phyloP scores from a whole-genome alignment of 352 stramenopile genomes.

The Peronospora destructor region DNA sequence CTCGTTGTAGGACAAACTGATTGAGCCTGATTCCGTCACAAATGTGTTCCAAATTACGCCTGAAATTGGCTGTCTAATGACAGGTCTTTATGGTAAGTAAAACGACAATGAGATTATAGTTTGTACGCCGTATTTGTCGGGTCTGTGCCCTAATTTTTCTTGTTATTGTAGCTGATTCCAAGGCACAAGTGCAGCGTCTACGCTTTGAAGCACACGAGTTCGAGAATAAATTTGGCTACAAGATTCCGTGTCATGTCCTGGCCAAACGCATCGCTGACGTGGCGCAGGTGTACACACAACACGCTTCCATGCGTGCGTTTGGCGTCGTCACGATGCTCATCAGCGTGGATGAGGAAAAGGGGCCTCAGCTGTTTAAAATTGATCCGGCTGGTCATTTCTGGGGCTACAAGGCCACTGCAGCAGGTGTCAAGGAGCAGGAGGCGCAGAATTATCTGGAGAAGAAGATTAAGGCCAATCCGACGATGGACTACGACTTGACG shows the following conservation, averaged over 20 bases:
- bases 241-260: slow-evolving; percentile 91
- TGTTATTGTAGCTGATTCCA: slow-evolving; percentile 67
- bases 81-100: slow-evolving; percentile 77
- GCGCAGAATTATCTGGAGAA: slow-evolving; percentile 99
- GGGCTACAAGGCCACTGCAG: slow-evolving; percentile 90
- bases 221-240: slow-evolving; percentile 95
- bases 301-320: slow-evolving; percentile 92
- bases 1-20: slow-evolving; percentile 79
- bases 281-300: slow-evolving; percentile 93
- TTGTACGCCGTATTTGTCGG: neutral
- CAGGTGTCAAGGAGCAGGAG: slow-evolving; percentile 96
- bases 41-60: slow-evolving; percentile 96
- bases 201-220: slow-evolving; percentile 97
- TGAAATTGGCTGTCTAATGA: slow-evolving; percentile 94
- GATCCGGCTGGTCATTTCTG: slow-evolving; percentile 98
- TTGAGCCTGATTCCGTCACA: slow-evolving; percentile 93
- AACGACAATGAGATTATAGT: neutral
- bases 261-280: slow-evolving; percentile 97
- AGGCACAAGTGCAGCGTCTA: slow-evolving; percentile 91
- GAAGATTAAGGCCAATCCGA: slow-evolving; percentile 88
- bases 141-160: neutral
- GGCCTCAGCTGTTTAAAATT: slow-evolving; percentile 96
- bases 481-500: slow-evolving; percentile 90
- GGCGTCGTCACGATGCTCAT: slow-evolving; percentile 94
- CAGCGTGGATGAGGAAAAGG: slow-evolving; percentile 97